Evolutionary conservation across 2,329 filamentous ascomycete species (phyloP), one percentile per base, ranked within the genome.

Genomic region (Cercospora zeina): DNA sequence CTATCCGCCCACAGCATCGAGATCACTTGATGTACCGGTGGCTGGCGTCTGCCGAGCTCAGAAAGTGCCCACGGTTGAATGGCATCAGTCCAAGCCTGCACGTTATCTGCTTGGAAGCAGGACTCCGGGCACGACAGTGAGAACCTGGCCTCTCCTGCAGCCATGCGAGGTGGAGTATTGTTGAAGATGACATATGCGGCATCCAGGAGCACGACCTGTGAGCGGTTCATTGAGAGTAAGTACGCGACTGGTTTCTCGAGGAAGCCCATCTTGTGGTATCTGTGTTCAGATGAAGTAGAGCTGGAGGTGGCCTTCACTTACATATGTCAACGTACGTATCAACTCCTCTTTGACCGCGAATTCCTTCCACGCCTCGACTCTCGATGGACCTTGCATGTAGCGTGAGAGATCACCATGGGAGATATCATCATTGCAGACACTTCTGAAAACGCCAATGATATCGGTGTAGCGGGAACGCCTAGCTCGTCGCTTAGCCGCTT

Each of bases 141-240:
- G 21, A 59, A 21, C 9, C 56, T 45, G 24, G 56, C 42, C 27
- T 59, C 56, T 6, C 42, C 42, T 11, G 42, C 19, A 21, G 56
- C 56, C 56, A 59, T 34, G 6, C 56, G 56, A 24, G 56, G 56
- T 37, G 56, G 56, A 10, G 56, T 59, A 8, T 59, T 59, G 45
- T 59, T 59, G 56, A 59, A 51, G 27, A 59, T 51, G 42, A 59
- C 56, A 14, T 51, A 59, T n/a, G 47, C 42, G 10, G 42, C 24
- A 24, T 59, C 56, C 14, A 59, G 56, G 16, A 59, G 31, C 19
- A 59, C 56, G 7, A 49, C 42, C 42, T 49, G 7, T 11, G 8
- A 30, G 6, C 42, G 9, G 21, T 1, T n/a, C 1, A 27, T n/a
- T 9, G 24, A 3, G 1, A 13, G 42, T 49, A 7, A 49, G 42